These are phyloP conservation scores for Sarcocystis neurona DNA, from an alignment of 169 alveolate genomes.

Conservation along the genomic window DNA sequence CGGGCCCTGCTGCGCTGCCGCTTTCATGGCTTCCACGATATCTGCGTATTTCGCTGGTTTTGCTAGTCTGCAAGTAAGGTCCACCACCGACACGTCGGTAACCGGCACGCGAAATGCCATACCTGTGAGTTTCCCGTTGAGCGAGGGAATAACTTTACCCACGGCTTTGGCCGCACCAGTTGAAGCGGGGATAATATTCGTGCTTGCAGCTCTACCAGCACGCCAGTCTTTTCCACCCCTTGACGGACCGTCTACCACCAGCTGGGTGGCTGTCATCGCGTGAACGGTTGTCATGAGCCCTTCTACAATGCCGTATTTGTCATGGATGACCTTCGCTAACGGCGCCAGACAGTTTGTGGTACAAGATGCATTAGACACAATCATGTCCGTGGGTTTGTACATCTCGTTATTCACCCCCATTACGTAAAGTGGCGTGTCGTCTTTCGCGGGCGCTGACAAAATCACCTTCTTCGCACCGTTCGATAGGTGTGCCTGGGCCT, in stretches of 20 bases:
- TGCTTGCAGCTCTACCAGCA: conserved; percentile 98
- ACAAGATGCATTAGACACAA: conserved; percentile 99
- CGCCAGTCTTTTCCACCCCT: conserved; percentile 99
- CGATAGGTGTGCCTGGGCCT: conserved; percentile 91
- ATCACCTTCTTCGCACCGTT: conserved; percentile 98
- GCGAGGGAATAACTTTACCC: conserved; percentile 97
- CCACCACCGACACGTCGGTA: conserved; percentile 98
- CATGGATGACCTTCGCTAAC: conserved; percentile 97
- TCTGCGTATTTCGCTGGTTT: conserved; percentile 96
- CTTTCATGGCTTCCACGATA: conserved; percentile 91
- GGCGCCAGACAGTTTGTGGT: conserved; percentile 99
- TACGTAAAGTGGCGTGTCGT: conserved; percentile 96
- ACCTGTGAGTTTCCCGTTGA: conserved; percentile 97
- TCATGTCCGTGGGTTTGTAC: conserved; percentile 86
- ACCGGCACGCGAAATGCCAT: conserved; percentile 99
- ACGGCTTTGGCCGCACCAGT: conserved; percentile 99
- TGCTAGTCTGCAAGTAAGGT: conserved; percentile 94
- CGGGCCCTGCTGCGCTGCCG: conserved; percentile 90
- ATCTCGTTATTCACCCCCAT: conserved; percentile 97
- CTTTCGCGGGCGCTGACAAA: conserved; percentile 99
- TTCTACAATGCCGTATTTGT: conserved; percentile 96
- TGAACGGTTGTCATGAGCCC: conserved; percentile 99
- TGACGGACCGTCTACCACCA: conserved; percentile 99
- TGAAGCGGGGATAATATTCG: conserved; percentile 98
- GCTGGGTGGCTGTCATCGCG: conserved; percentile 98